These are phyloP conservation scores for Crucihimalaya himalaica DNA, from an alignment of 345 rosid genomes.

Conservation along the genomic window DNA sequence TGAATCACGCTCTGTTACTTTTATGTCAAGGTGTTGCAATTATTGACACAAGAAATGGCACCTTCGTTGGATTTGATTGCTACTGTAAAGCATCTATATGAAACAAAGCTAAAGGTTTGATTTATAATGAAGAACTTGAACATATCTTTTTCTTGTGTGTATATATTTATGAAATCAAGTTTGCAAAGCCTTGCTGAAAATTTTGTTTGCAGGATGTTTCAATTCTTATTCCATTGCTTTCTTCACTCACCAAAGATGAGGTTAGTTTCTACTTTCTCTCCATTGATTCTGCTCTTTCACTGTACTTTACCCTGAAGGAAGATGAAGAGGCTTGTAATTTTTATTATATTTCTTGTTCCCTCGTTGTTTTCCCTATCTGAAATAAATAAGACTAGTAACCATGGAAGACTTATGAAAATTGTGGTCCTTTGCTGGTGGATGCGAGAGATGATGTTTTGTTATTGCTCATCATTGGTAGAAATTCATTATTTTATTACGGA, in stretches of 20 bases:
- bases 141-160: slow-evolving; percentile 12
- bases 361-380: background rate
- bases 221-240: slow-evolving; percentile 88
- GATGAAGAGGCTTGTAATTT: slow-evolving; percentile 11
- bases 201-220: slow-evolving; percentile 80
- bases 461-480: slow-evolving; percentile 10
- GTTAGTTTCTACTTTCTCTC: slow-evolving; percentile 44
- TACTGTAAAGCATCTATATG: slow-evolving; percentile 88
- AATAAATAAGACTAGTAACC: slow-evolving; percentile 14
- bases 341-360: background rate
- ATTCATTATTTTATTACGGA: slow-evolving; percentile 4
- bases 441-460: slow-evolving; percentile 4
- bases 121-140: slow-evolving; percentile 21
- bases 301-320: slow-evolving; percentile 13
- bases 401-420: slow-evolving; percentile 16
- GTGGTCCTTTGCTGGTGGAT: slow-evolving; percentile 12
- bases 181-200: slow-evolving; percentile 19
- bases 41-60: slow-evolving; percentile 77
- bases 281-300: slow-evolving; percentile 26
- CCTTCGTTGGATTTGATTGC: slow-evolving; percentile 78
- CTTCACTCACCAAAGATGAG: slow-evolving; percentile 93
- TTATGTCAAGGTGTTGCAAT: slow-evolving; percentile 77
- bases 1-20: slow-evolving; percentile 37
- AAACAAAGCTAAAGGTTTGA: slow-evolving; percentile 87
- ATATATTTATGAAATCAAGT: slow-evolving; percentile 20